These are phyloP conservation scores for Psilocybe tampanensis DNA, from an alignment of 768 basidiomycete species.

Conservation along the genomic window DNA sequence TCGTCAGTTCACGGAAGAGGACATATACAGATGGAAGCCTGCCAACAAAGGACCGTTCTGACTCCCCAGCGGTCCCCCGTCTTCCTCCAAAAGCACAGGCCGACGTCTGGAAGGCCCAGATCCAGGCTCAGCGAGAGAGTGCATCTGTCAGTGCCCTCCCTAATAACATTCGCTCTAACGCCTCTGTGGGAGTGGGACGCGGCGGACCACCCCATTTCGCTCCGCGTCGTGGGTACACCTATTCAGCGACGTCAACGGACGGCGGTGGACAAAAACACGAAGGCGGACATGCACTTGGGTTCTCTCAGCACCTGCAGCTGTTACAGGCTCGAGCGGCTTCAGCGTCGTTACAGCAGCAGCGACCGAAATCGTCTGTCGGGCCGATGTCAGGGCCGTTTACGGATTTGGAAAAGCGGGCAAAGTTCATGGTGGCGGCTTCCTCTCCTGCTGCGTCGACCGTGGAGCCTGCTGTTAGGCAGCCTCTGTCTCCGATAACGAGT, in stretches of 20 bases:
- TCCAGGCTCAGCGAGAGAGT: conserved; percentile 6
- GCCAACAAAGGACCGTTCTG: conserved; percentile 5
- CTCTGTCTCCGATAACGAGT: conserved; percentile 9
- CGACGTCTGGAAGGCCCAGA: conserved; percentile 25
- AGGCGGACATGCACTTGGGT: conserved; percentile 18
- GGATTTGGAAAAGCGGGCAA: conserved; percentile 19
- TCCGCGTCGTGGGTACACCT: conserved; percentile 41
- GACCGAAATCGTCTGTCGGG: conserved; percentile 19
- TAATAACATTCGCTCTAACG: conserved; percentile 19
- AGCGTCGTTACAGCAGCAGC: conserved; percentile 9
- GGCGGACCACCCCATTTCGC: conserved; percentile 33
- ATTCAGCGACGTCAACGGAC: conserved; percentile 20
- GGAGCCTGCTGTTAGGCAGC: neutral
- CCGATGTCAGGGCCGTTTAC: conserved; percentile 12
- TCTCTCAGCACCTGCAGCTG: conserved; percentile 27
- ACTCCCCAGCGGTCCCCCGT: conserved; percentile 16
- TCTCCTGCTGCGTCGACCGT: neutral
- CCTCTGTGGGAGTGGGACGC: conserved; percentile 24
- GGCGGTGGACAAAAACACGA: conserved; percentile 11
- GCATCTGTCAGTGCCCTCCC: conserved; percentile 2
- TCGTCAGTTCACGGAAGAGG: conserved; percentile 13
- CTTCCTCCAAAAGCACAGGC: conserved; percentile 13
- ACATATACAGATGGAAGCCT: conserved; percentile 18
- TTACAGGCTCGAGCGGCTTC: conserved; percentile 19
- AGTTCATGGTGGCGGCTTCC: conserved; percentile 8